phyloP scores from a whole-genome alignment of 2,329 filamentous ascomycete species.

The Aureobasidium sp. region DNA sequence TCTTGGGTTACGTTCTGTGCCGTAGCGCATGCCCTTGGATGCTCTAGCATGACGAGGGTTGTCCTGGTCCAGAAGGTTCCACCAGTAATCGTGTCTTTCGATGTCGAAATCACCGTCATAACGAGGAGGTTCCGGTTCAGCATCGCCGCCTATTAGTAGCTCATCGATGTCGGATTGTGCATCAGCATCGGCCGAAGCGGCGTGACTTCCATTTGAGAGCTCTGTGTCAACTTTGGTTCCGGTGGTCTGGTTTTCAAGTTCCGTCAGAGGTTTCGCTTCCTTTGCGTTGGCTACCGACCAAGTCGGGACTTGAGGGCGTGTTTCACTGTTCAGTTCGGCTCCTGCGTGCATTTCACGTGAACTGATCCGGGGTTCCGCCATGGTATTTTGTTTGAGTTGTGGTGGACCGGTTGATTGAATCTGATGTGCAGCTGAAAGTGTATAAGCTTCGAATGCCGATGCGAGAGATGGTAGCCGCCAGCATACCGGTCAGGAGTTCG shows the following conservation, averaged over 20 bases:
- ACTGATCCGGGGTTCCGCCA: neutral
- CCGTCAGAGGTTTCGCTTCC: neutral
- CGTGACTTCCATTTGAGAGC: neutral
- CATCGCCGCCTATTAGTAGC: neutral
- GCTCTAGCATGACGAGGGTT: slow-evolving; percentile 11
- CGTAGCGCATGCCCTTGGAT: slow-evolving; percentile 12
- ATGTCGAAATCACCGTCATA: slow-evolving; percentile 13
- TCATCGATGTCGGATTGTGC: slow-evolving; percentile 11
- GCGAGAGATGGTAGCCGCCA: neutral
- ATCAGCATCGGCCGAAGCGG: slow-evolving; percentile 1
- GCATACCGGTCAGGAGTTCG: neutral
- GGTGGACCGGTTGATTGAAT: neutral
- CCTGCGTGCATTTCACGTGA: neutral
- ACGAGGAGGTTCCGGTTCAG: slow-evolving; percentile 8
- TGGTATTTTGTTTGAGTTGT: neutral
- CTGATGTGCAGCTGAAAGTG: neutral
- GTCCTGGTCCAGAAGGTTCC: slow-evolving; percentile 8
- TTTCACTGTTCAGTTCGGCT: neutral
- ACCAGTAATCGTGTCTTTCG: slow-evolving; percentile 14
- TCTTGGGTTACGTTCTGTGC: slow-evolving; percentile 5
- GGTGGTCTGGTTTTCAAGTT: neutral
- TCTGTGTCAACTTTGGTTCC: neutral
- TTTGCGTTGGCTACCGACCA: slow-evolving; percentile 12
- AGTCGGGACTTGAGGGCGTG: slow-evolving; percentile 1
- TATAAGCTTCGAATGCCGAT: neutral